Evolutionary conservation across 208 protist genomes (phyloP).

Genomic region (Phytomonas sp.): DNA sequence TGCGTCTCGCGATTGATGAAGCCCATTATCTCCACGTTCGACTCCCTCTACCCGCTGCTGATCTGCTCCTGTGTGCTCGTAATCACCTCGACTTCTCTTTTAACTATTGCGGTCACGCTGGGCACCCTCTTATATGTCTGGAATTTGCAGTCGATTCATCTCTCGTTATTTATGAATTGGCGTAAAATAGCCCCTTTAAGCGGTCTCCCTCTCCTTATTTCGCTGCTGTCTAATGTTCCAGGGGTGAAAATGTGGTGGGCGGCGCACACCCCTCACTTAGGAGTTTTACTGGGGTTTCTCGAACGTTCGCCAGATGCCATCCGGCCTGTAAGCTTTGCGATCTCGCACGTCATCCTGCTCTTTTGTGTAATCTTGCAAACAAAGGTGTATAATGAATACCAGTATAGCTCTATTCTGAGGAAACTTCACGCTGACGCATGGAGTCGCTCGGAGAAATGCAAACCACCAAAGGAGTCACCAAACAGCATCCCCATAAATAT

Average conservation of each 20-base stretch:
- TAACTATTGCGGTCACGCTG: neutral
- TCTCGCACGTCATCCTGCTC: slow-evolving; percentile 19
- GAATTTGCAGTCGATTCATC: neutral
- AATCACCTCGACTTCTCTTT: neutral
- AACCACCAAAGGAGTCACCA: neutral
- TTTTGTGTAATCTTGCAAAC: slow-evolving; percentile 26
- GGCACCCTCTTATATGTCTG: neutral
- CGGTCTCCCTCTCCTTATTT: neutral
- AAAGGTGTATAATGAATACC: slow-evolving; percentile 24
- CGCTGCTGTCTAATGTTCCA: neutral
- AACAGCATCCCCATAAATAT: neutral
- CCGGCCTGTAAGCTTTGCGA: slow-evolving; percentile 3
- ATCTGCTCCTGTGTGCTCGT: neutral
- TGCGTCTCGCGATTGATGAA: neutral
- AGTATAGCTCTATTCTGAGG: slow-evolving; percentile 17
- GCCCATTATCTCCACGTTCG: neutral
- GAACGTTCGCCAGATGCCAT: neutral
- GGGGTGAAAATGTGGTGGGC: neutral
- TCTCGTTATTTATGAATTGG: neutral
- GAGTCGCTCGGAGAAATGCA: neutral
- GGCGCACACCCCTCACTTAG: neutral
- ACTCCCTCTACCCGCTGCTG: neutral
- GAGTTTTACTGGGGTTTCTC: neutral
- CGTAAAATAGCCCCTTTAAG: neutral
- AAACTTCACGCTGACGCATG: slow-evolving; percentile 7